Conservation (phyloP, 2,329 filamentous ascomycete genomes). For the Penicillium sp. region DNA sequence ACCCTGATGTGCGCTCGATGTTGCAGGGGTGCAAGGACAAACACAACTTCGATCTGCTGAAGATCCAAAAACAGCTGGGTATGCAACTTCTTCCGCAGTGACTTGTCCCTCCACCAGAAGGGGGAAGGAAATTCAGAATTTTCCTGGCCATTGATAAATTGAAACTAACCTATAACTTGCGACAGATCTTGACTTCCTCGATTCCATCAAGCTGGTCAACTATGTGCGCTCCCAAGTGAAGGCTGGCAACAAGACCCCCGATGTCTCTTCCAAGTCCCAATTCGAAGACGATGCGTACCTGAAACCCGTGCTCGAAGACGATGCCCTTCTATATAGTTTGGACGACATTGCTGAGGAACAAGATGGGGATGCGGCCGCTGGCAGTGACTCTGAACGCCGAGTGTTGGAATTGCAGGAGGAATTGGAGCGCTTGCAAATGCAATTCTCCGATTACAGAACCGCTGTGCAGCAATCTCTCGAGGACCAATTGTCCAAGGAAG, state of each 20-base stretch:
- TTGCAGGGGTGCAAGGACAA: conserved; percentile 69
- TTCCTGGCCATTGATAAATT: conserved; percentile 4
- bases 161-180: conserved; percentile 30
- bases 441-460: conserved; percentile 68
- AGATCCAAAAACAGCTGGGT: conserved; percentile 58
- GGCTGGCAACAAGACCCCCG: conserved; percentile 52
- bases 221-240: conserved; percentile 59
- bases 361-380: conserved; percentile 29
- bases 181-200: conserved; percentile 71
- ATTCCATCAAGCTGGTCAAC: conserved; percentile 75
- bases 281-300: conserved; percentile 82
- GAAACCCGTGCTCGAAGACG: conserved; percentile 83
- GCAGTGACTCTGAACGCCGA: conserved; percentile 48
- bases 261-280: conserved; percentile 62
- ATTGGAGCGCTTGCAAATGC: conserved; percentile 61
- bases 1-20: conserved; percentile 68
- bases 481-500: conserved; percentile 65
- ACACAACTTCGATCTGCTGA: conserved; percentile 69
- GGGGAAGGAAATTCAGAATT: background rate
- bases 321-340: conserved; percentile 83
- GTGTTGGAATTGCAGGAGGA: conserved; percentile 66
- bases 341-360: conserved; percentile 69
- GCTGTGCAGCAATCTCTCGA: conserved; percentile 70
- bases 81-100: conserved; percentile 34
- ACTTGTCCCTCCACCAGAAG: background rate